These are phyloP conservation scores for Russula virescens DNA, from an alignment of 768 basidiomycete genomes.

Conservation along the genomic window DNA sequence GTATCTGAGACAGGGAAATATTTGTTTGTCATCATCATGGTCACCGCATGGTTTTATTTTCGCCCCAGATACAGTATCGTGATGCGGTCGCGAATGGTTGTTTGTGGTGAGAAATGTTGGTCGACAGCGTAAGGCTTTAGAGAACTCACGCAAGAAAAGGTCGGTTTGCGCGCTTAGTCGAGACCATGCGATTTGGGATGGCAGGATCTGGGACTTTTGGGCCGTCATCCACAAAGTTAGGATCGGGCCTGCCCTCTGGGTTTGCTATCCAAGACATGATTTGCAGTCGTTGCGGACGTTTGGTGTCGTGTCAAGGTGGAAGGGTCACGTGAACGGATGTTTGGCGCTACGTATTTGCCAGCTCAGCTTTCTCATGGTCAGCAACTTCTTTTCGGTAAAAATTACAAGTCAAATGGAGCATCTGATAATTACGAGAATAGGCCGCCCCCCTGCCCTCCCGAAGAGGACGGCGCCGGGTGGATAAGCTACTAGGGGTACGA, in stretches of 20 bases:
- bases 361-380: no score
- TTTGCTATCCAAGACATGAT: slow-evolving; percentile 66
- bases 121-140: not conserved
- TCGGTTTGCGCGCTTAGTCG: slow-evolving; percentile 76
- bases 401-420: slow-evolving; percentile 18
- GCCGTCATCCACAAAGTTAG: slow-evolving; percentile 34
- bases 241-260: slow-evolving; percentile 32
- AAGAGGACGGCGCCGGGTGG: slow-evolving; percentile 5
- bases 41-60: not conserved
- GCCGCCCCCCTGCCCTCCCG: not conserved
- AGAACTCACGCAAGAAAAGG: slow-evolving; percentile 74
- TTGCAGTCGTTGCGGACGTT: not conserved
- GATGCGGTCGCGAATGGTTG: not conserved
- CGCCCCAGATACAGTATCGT: no score
- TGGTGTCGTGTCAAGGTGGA: no score
- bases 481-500: slow-evolving; percentile 20
- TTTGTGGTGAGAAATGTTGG: not conserved
- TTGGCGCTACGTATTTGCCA: no score
- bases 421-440: slow-evolving; percentile 23
- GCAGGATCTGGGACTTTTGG: slow-evolving; percentile 56
- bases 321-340: no score
- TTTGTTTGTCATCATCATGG: not conserved
- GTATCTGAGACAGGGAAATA: slow-evolving; percentile 40
- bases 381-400: no score
- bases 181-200: slow-evolving; percentile 64